Base-by-base conservation (phyloP, 1,284 basidiomycete genomes). In the Chiua sp. region DNA sequence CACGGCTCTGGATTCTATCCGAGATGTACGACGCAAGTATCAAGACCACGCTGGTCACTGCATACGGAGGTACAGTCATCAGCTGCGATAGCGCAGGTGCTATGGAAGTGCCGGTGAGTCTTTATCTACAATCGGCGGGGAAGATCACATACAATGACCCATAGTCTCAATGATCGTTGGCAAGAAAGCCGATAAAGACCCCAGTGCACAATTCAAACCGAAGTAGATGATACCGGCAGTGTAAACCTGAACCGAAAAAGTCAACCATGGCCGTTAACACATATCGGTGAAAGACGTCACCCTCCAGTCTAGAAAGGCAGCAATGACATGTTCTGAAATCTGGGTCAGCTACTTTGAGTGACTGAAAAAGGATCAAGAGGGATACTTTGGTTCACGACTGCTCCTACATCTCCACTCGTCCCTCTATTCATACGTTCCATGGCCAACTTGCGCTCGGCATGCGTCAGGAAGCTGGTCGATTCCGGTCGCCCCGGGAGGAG, bases 21-120 rank as follows among this genome's bases (percentile, higher is more conserved):
- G 93, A 94, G 22, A 78, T 75, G 62, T 83, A 87, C 3, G 87
- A 88, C 53, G 88, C 79, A 7, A 80, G 62, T n/a, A 87, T 76
- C 67, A 96, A 81, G 51, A 92, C 80, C 7, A 87, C 77, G 5
- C 91, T 84, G 0, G 91, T 86, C 15, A 88, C 85, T 3, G 86
- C 90, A 67, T 94, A 94, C 20, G 93, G 92, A 4, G 93, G 93
- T 10, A 95, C 92, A 0, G 93, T 91, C 65, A 91, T 77, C 7
- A 92, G 71, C 64, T 92, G 89, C 0, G 88, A 86, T n/a, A 78
- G 68, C 0, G 84, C 85, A 55, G 79, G 73, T 22, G 79, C 85
- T 85, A 22, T 44, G 20, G 60, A 22, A 7, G 2, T 16, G 30
- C 33, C 53, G 51, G 35, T 60, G 22, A 59, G 55, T 28, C 23